A percentile compares a stretch with the other conserved stretches of the same genome.
Evolutionary conservation across 2,329 filamentous ascomycete species (phyloP).

Genomic region (Hypoxylon sp.): DNA sequence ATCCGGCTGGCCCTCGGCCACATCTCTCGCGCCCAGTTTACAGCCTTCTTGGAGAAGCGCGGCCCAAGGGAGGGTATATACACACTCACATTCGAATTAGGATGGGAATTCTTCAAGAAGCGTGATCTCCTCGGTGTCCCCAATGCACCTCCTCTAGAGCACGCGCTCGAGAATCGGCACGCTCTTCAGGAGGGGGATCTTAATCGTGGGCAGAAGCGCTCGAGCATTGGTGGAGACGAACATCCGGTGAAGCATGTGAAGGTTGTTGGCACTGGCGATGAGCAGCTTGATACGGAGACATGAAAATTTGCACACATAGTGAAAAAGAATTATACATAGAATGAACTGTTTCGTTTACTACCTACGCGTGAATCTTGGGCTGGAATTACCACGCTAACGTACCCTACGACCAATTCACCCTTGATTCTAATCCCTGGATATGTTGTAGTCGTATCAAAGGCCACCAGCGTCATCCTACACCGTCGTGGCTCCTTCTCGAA

Average conservation of each 20-base stretch:
- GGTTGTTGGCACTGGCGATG: neutral
- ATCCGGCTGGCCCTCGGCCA: slow-evolving; percentile 3
- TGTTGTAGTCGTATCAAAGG: no score
- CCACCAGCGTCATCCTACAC: no score
- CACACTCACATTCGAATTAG: neutral
- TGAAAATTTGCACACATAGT: no score
- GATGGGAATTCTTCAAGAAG: slow-evolving; percentile 9
- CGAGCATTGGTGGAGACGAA: neutral
- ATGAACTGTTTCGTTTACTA: no score
- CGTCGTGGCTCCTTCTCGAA: no score
- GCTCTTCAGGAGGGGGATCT: neutral
- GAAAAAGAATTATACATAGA: no score
- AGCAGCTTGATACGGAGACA: slow-evolving; percentile 27
- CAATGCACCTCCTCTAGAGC: neutral
- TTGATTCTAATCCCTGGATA: no score
- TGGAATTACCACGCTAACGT: no score
- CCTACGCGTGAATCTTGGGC: no score
- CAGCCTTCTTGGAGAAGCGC: neutral
- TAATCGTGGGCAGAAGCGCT: slow-evolving; percentile 10
- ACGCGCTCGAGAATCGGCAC: neutral
- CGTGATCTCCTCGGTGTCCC: slow-evolving; percentile 1
- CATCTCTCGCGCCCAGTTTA: neutral
- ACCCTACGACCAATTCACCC: no score
- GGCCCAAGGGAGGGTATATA: neutral
- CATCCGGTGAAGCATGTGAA: slow-evolving; percentile 1